These are phyloP conservation scores for Leccinum variicolor DNA, from an alignment of 768 basidiomycete species.

Conservation along the genomic window DNA sequence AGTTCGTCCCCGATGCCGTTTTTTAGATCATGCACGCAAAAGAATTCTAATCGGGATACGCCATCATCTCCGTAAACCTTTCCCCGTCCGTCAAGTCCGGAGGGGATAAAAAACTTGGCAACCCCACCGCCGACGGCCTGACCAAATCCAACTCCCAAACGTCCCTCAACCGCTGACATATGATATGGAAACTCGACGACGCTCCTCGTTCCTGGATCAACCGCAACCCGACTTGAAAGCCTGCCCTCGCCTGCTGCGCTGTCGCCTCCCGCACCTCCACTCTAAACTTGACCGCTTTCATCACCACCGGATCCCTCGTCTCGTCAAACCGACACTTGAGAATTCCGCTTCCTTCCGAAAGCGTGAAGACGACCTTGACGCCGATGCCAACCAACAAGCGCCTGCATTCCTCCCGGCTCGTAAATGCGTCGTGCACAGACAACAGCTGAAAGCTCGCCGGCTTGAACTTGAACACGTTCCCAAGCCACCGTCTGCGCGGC, in stretches of 20 bases:
- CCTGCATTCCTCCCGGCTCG: conserved; percentile 71
- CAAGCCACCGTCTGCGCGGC: conserved; percentile 73
- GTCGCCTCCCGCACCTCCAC: conserved; percentile 62
- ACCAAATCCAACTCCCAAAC: conserved; percentile 67
- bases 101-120: conserved; percentile 23
- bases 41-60: conserved; percentile 28
- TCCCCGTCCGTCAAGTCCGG: conserved; percentile 29
- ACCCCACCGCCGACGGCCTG: conserved; percentile 8
- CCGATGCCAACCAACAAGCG: conserved; percentile 70
- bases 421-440: conserved; percentile 56
- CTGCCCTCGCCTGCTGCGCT: conserved; percentile 40
- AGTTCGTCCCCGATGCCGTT: too few relatives aligned
- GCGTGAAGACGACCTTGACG: conserved; percentile 61
- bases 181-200: conserved; percentile 71
- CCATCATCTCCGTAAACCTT: conserved; percentile 31
- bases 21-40: conserved; percentile 16
- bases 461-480: conserved; percentile 84
- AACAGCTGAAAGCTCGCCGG: conserved; percentile 56
- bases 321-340: conserved; percentile 80
- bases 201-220: conserved; percentile 88
- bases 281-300: conserved; percentile 78
- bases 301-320: conserved; percentile 48
- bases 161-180: conserved; percentile 61
- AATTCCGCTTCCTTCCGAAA: conserved; percentile 58
- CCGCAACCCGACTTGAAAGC: conserved; percentile 56